phyloP scores from a whole-genome alignment of 2,329 filamentous ascomycete species.

The Xylariaceae sp. region DNA sequence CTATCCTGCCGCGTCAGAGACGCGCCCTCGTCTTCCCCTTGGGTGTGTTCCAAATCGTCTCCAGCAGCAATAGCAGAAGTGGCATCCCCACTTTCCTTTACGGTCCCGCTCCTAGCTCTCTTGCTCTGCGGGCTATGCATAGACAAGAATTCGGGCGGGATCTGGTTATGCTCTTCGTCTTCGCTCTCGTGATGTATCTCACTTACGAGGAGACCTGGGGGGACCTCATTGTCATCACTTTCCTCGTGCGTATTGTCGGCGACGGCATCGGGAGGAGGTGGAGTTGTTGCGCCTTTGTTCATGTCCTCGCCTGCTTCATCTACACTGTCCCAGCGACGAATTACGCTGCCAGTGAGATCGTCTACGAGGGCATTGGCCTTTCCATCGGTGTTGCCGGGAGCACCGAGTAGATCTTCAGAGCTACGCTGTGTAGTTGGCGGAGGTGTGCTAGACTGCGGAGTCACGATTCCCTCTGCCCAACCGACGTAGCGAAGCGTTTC shows the following conservation, averaged over 20 bases:
- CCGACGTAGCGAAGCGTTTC: slow-evolving; percentile 33
- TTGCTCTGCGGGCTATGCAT: slow-evolving; percentile 34
- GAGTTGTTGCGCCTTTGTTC: too few relatives aligned
- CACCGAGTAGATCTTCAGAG: slow-evolving; percentile 15
- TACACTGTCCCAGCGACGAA: slow-evolving; percentile 30
- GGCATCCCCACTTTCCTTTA: not conserved
- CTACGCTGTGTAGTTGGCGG: not conserved
- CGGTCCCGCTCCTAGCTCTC: not conserved
- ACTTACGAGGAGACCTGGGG: slow-evolving; percentile 14
- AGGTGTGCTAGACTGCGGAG: slow-evolving; percentile 7
- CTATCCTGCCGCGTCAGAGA: slow-evolving; percentile 23
- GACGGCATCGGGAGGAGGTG: slow-evolving; percentile 24
- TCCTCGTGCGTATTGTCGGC: not conserved
- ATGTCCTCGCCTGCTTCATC: slow-evolving; percentile 39
- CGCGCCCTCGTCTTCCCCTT: too few relatives aligned
- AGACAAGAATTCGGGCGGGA: slow-evolving; percentile 42
- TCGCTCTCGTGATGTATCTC: slow-evolving; percentile 17
- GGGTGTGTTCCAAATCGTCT: slow-evolving; percentile 4
- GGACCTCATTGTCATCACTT: slow-evolving; percentile 19
- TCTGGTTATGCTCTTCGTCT: slow-evolving; percentile 26
- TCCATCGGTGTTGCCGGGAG: slow-evolving; percentile 7
- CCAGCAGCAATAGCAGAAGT: not conserved
- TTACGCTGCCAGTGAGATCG: slow-evolving; percentile 32
- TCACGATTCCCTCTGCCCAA: slow-evolving; percentile 21
- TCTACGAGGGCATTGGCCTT: slow-evolving; percentile 18